Evolutionary conservation across 164 flowering plant genomes (phyloP).

Genomic region (Annona squamosa): DNA sequence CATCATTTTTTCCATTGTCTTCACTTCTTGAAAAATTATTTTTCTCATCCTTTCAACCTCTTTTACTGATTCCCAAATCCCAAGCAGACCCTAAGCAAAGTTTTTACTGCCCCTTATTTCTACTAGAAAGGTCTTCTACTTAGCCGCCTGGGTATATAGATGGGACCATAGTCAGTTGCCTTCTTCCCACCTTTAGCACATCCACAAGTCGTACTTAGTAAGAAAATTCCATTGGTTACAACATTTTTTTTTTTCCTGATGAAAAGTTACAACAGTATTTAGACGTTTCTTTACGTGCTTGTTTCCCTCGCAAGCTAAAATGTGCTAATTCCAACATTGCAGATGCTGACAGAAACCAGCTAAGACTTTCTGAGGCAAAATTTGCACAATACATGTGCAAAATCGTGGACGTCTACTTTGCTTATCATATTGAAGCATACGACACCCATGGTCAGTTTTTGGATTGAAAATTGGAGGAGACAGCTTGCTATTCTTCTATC

Average conservation of each 20-base stretch:
- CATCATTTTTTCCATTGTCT: too few relatives aligned
- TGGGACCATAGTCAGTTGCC: too few relatives aligned
- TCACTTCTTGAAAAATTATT: too few relatives aligned
- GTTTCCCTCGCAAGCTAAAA: background rate
- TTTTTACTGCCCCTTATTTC: background rate
- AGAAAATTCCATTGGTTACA: too few relatives aligned
- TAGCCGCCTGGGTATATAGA: too few relatives aligned
- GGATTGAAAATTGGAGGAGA: background rate
- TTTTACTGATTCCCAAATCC: too few relatives aligned
- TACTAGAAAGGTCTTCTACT: background rate
- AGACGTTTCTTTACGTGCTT: background rate
- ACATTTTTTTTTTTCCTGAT: too few relatives aligned
- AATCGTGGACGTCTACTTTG: conserved; percentile 62
- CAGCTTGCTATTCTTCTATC: conserved; percentile 1
- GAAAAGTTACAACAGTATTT: too few relatives aligned
- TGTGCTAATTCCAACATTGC: conserved; percentile 3
- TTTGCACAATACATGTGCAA: conserved; percentile 71
- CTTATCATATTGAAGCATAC: conserved; percentile 73
- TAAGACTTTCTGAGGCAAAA: conserved; percentile 60
- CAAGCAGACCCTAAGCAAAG: too few relatives aligned
- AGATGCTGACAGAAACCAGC: conserved; percentile 61
- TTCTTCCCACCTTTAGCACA: too few relatives aligned
- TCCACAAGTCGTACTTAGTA: too few relatives aligned
- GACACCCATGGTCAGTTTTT: conserved; percentile 45
- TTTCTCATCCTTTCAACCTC: too few relatives aligned